Evolutionary conservation across 352 stramenopile genomes (phyloP), one percentile per base, ranked within the genome.

Genomic region (Halophytophthora polymorphica): DNA sequence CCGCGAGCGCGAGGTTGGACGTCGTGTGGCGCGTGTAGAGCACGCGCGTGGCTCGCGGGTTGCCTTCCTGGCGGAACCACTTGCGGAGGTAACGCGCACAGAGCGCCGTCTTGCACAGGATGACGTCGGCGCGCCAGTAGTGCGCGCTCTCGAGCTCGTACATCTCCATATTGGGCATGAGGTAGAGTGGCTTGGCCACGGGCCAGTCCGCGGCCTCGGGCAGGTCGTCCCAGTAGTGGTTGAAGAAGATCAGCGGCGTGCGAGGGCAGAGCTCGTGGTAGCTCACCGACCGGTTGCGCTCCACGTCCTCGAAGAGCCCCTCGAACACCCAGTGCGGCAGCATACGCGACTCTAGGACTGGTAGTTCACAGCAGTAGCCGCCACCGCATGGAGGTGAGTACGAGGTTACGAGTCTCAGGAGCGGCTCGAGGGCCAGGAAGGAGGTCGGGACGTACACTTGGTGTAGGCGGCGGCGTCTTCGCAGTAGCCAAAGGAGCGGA

Each of bases 381-480:
- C 1, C 15, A 61, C 0, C 12, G n/a, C n/a, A n/a, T n/a, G n/a
- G n/a, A n/a, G n/a, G n/a, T n/a, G n/a, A n/a, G n/a, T n/a, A n/a
- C n/a, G n/a, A n/a, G n/a, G n/a, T n/a, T n/a, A n/a, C n/a, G n/a
- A n/a, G n/a, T n/a, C n/a, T n/a, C n/a, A n/a, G n/a, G n/a, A n/a
- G n/a, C n/a, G n/a, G n/a, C n/a, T n/a, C n/a, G n/a, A n/a, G n/a
- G n/a, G n/a, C n/a, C n/a, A n/a, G n/a, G n/a, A n/a, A n/a, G n/a
- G n/a, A n/a, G n/a, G n/a, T n/a, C n/a, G 6, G 13, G 21, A 63
- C 52, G 14, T 70, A 84, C 76, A 83, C 51, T 87, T 86, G 36
- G 72, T 69, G 58, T 88, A 90, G 3, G 68, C 77, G 34, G 78
- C 67, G 1, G 66, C 69, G 46, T 90, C 80, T 52, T 90, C 74